Conservation (phyloP, 176 grass and related monocot species). For the Calamus simplicifolius region DNA sequence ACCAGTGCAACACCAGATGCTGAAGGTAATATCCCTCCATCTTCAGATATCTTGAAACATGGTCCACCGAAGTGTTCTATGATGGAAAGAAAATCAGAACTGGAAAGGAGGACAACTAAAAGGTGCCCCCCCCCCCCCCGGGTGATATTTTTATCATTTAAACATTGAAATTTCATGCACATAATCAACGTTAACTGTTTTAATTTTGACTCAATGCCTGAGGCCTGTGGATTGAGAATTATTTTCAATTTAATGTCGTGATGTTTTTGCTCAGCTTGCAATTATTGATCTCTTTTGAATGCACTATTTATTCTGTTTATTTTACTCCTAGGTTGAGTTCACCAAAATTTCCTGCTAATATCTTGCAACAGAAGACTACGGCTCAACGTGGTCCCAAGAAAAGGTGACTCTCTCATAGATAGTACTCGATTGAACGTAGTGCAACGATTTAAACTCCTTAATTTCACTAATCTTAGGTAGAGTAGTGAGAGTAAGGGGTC, state of each 20-base stretch:
- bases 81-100: background rate
- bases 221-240: too few species aligned
- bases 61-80: too few species aligned
- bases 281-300: too few species aligned
- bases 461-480: too few species aligned
- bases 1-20: background rate
- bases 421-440: background rate
- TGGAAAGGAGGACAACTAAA: background rate
- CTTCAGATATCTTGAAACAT: background rate
- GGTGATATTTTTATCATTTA: background rate
- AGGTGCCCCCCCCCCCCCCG: background rate
- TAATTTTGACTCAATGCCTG: too few species aligned
- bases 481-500: too few species aligned
- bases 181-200: too few species aligned
- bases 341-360: background rate
- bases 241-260: too few species aligned
- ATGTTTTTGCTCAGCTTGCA: too few species aligned
- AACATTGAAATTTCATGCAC: background rate
- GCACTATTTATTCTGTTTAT: background rate
- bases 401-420: constrained; percentile 1
- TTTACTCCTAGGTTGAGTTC: background rate
- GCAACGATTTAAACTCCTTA: too few species aligned
- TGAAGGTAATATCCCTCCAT: background rate
- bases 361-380: background rate
- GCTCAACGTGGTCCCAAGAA: background rate